A percentile compares a stretch with the other conserved stretches of the same genome.
phyloP scores from a whole-genome alignment of 1,284 basidiomycete genomes.

The Grifola frondosa region DNA sequence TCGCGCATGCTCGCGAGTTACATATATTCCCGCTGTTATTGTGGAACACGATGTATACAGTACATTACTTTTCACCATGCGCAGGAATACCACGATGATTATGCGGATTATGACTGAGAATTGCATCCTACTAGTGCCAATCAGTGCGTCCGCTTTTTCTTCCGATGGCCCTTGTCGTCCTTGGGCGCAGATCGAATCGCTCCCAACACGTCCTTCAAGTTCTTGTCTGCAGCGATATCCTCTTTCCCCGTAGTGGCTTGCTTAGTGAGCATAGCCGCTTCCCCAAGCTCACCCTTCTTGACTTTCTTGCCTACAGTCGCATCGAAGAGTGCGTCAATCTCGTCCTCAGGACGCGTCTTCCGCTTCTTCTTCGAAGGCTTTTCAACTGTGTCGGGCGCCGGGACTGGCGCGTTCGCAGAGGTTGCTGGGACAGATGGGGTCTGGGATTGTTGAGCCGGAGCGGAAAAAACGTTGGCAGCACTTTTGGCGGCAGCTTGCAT shows the following conservation, averaged over 20 bases:
- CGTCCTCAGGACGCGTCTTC: constrained; percentile 44
- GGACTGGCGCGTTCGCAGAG: background rate
- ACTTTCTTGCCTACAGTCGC: constrained; percentile 53
- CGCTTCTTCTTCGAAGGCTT: constrained; percentile 22
- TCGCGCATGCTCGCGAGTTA: too few species aligned
- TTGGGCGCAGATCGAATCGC: constrained; percentile 46
- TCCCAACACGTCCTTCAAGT: constrained; percentile 39
- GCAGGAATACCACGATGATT: background rate
- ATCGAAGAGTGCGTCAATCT: constrained; percentile 73
- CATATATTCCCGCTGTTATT: too few species aligned
- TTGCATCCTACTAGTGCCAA: too few species aligned
- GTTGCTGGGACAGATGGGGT: background rate
- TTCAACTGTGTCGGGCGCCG: constrained; percentile 32
- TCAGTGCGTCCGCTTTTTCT: constrained; percentile 25
- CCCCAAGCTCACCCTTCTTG: constrained; percentile 48
- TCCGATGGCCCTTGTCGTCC: constrained; percentile 29
- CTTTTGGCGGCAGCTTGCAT: constrained; percentile 40
- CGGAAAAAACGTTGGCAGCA: constrained; percentile 6
- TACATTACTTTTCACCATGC: too few species aligned
- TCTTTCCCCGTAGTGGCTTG: background rate
- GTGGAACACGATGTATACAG: too few species aligned
- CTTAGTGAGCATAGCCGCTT: constrained; percentile 3
- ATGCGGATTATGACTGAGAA: too few species aligned
- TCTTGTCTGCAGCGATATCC: constrained; percentile 26
- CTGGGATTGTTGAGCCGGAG: constrained; percentile 8